Percentiles rank a stretch among this genome's conserved stretches.
Conservation (phyloP, 768 basidiomycete species). For the Suillus cothurnatus region DNA sequence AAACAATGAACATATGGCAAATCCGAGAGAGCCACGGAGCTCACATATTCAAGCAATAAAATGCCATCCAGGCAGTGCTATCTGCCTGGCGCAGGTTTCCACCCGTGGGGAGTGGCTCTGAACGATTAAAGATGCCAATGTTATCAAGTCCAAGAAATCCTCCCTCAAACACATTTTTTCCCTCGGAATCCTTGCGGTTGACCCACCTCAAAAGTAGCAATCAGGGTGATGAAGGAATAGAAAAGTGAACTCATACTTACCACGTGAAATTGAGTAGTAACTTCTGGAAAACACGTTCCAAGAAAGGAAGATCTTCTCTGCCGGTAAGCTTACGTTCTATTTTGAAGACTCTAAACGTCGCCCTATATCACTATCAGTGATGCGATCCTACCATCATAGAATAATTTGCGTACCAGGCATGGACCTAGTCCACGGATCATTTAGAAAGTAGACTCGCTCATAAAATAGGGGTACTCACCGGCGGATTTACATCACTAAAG, state of each 20-base stretch:
- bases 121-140: constrained; percentile 97
- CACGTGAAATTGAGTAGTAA: constrained; percentile 96
- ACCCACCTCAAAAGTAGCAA: constrained; percentile 73
- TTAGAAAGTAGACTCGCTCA: background rate
- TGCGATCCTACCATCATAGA: background rate
- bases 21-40: constrained; percentile 21
- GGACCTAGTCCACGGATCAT: constrained; percentile 41
- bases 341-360: constrained; percentile 98
- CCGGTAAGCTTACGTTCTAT: constrained; percentile 97
- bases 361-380: constrained; percentile 48
- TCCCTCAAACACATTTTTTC: constrained; percentile 97
- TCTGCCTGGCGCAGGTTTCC: constrained; percentile 95
- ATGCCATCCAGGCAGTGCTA: constrained; percentile 99
- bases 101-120: constrained; percentile 94
- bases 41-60: constrained; percentile 96
- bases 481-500: constrained; percentile 97
- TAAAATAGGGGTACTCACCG: constrained; percentile 39
- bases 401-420: constrained; percentile 73
- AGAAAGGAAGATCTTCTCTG: constrained; percentile 84
- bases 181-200: constrained; percentile 93
- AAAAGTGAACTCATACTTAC: constrained; percentile 39
- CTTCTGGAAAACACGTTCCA: constrained; percentile 99
- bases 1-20: constrained; percentile 9
- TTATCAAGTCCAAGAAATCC: constrained; percentile 98
- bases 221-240: constrained; percentile 3